phyloP scores from a whole-genome alignment of 2,329 filamentous ascomycete genomes.

The Tolypocladium amazonense region DNA sequence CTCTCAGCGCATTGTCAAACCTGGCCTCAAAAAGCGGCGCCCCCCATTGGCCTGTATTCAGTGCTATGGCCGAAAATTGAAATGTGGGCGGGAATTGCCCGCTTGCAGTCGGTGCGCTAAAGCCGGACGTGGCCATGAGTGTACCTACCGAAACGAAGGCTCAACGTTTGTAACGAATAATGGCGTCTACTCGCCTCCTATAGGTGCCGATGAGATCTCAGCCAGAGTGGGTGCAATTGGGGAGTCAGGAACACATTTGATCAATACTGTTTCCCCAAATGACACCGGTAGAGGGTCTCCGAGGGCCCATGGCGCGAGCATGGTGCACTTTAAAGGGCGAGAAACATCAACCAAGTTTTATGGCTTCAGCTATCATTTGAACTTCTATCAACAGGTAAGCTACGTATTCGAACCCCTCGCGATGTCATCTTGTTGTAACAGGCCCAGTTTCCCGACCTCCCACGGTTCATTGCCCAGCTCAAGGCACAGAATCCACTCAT shows the following conservation, averaged over 20 bases:
- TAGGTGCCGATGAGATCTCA: neutral
- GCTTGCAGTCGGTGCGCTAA: neutral
- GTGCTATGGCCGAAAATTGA: neutral
- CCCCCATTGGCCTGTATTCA: neutral
- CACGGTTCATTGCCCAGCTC: neutral
- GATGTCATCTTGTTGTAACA: neutral
- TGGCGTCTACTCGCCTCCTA: neutral
- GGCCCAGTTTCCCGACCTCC: neutral
- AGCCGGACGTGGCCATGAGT: neutral
- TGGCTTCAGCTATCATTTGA: neutral
- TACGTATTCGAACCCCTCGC: neutral
- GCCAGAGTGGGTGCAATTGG: neutral
- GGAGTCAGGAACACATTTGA: neutral
- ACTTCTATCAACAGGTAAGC: neutral
- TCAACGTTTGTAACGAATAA: neutral
- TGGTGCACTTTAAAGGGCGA: neutral
- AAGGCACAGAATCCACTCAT: neutral
- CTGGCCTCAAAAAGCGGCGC: neutral
- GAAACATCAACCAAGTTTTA: neutral
- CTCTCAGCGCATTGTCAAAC: neutral
- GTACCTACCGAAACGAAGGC: neutral
- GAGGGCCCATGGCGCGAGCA: neutral
- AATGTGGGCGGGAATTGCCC: neutral
- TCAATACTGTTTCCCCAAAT: neutral
- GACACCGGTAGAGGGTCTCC: neutral